Evolutionary conservation across 371 early-diverging fungal genomes (phyloP).

Genomic region (Rhizomucor miehei): DNA sequence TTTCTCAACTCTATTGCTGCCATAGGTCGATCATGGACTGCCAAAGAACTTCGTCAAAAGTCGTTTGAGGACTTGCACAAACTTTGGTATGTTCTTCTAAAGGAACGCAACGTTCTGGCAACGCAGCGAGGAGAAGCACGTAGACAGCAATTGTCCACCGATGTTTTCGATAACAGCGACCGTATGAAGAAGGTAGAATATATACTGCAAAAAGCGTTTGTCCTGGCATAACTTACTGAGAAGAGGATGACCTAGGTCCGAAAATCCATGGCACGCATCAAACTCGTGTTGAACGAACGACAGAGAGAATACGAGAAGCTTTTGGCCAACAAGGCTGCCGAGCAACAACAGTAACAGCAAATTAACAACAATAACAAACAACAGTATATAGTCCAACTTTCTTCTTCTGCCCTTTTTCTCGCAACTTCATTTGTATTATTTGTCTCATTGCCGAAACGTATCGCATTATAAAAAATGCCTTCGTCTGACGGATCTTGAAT

Average conservation of each 20-base stretch:
- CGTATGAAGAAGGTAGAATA: constrained; percentile 78
- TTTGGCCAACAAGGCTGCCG: constrained; percentile 12
- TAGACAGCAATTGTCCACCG: constrained; percentile 60
- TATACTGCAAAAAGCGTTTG: no score
- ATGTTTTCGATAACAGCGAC: constrained; percentile 70
- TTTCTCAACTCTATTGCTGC: no score
- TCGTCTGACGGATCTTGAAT: no score
- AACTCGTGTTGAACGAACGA: constrained; percentile 90
- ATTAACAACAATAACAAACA: no score
- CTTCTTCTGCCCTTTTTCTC: not conserved
- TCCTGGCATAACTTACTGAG: not conserved
- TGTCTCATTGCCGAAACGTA: no score
- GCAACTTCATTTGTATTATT: no score
- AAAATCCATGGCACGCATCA: constrained; percentile 93
- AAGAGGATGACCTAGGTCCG: constrained; percentile 57
- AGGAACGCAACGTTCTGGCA: constrained; percentile 91
- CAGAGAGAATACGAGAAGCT: constrained; percentile 66
- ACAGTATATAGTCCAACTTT: no score
- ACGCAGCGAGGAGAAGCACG: constrained; percentile 84
- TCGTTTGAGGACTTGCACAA: constrained; percentile 96
- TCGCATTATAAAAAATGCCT: no score
- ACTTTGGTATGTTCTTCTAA: constrained; percentile 93
- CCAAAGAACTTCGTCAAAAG: constrained; percentile 87
- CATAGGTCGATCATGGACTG: constrained; percentile 89
- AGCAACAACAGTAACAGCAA: constrained; percentile 1